These are phyloP conservation scores for Neonectria sp. DNA, from an alignment of 2,329 filamentous ascomycete genomes.

Conservation along the genomic window DNA sequence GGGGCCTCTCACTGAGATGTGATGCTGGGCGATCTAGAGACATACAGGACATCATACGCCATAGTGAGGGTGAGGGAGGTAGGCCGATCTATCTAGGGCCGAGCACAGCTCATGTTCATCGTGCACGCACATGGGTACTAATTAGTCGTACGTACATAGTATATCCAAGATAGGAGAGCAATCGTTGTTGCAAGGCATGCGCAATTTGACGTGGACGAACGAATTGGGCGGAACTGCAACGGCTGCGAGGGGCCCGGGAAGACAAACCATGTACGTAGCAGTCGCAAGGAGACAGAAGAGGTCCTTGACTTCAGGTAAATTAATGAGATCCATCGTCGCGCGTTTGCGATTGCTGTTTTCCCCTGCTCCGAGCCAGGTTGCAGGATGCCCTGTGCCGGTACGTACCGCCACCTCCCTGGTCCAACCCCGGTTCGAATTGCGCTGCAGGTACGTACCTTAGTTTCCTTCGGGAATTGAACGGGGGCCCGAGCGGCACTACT, in stretches of 20 bases:
- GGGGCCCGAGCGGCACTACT: neutral
- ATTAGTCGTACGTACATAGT: no score
- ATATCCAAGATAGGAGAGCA: neutral
- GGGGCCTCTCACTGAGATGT: neutral
- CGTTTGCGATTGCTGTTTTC: constrained; percentile 16
- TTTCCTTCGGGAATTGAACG: neutral
- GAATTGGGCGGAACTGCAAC: neutral
- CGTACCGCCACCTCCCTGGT: constrained; percentile 1
- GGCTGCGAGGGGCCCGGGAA: neutral
- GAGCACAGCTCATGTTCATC: neutral
- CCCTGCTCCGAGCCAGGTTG: neutral
- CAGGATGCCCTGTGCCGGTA: neutral
- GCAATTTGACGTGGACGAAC: neutral
- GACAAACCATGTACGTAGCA: neutral
- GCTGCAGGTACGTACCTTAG: constrained; percentile 18
- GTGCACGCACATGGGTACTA: neutral
- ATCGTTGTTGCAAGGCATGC: neutral
- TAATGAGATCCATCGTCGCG: constrained; percentile 15
- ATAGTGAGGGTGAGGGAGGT: neutral
- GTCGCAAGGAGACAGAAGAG: neutral
- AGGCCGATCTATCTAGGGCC: neutral
- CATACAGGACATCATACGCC: neutral
- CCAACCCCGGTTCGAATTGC: neutral
- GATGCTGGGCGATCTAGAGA: neutral
- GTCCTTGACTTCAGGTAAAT: constrained; percentile 15